Base-by-base conservation (phyloP, 2,329 filamentous ascomycete species). In the Aspergillus sp. region DNA sequence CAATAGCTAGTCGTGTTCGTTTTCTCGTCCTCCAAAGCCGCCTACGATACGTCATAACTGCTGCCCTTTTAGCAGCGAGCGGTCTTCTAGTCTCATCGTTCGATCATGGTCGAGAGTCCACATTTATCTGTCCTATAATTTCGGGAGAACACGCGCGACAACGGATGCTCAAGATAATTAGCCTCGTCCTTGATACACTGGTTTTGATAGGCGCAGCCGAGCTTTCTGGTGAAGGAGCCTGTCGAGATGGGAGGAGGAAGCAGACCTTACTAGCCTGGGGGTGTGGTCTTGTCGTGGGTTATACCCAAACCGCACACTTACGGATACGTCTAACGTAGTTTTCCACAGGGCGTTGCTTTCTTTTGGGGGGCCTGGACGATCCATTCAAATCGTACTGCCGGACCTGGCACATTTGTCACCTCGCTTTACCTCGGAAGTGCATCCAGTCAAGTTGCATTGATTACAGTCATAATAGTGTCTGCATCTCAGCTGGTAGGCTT, bases 121-220 rank as follows among this genome's bases (percentile, higher is more conserved):
- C 79, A 3, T 80, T 80, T 56, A 80, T 83, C 20, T 84, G 81
- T 62, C 75, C 80, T 2, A 66, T 74, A 11, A 64, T 70, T 2
- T 70, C 74, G 30, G 62, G 68, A 17, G 69, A 74, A 38, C 64
- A 66, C 30, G 61, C 66, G 50, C 63, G 66, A 9, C 64, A 80
- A 7, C 75, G 72, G 6, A 59, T 65, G 3, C 60, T 80, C 48
- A 76, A 77, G 60, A 53, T 74, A 30, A 32, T 75, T 24, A 74
- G 71, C 22, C 61, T 74, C 1, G 30, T 74, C 7, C 57, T 82
- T 18, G 81, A 84, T 61, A 68, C 72, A 13, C 50, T 67, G 36
- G 71, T 82, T 45, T 56, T 78, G 15, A 68, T 78, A 34, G 70
- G 66, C 5, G 55, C 70, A 9, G 60, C 66, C 2, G 71, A 74